Evolutionary conservation across 331 rosid genomes (phyloP).

Genomic region (Malus hybrid): DNA sequence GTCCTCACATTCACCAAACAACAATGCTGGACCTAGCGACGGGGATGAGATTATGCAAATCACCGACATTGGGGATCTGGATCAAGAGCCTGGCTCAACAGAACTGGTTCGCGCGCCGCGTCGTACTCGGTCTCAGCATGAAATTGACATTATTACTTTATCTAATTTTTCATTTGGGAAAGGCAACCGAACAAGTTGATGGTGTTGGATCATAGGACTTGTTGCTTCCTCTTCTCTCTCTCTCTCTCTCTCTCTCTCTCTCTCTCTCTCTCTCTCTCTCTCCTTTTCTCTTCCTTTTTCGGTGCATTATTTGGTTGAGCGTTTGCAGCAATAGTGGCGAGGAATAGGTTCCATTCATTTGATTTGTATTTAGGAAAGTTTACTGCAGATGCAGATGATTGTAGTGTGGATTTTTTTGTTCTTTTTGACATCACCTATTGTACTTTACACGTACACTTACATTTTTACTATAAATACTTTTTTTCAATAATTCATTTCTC

Average conservation of each 20-base stretch:
- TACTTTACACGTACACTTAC: background rate
- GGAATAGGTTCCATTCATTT: background rate
- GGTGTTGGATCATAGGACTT: background rate
- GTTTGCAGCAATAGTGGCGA: background rate
- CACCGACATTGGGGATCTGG: background rate
- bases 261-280: too few species aligned
- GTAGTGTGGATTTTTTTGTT: background rate
- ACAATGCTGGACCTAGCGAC: background rate
- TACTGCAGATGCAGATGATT: background rate
- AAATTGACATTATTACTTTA: slow-evolving; percentile 4
- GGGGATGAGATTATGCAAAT: background rate
- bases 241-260: too few species aligned
- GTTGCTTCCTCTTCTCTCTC: background rate
- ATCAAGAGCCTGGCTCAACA: slow-evolving; percentile 15
- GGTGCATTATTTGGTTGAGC: background rate
- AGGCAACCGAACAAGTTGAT: background rate
- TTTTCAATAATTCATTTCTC: background rate
- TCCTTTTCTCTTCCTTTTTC: background rate
- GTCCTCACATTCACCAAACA: slow-evolving; percentile 23
- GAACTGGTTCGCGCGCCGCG: slow-evolving; percentile 10
- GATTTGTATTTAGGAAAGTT: background rate
- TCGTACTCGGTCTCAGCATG: slow-evolving; percentile 20
- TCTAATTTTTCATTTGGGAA: slow-evolving; percentile 37
- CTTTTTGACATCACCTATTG: background rate
- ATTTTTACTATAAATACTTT: background rate